Conservation (phyloP, 1,139 yeast species). For the Magnusiomyces fungicola region DNA sequence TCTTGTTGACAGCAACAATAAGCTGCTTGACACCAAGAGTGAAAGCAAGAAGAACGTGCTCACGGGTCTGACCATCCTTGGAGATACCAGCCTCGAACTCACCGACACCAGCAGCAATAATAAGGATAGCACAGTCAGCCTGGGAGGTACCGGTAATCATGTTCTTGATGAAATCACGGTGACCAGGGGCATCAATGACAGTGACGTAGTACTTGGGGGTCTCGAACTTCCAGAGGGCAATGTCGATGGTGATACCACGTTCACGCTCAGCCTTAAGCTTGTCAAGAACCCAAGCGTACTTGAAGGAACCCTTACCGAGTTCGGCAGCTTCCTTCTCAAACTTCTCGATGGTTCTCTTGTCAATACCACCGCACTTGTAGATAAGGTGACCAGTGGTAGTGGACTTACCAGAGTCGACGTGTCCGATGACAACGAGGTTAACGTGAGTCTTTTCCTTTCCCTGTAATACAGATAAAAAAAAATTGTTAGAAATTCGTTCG, state of each 20-base stretch:
- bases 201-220: slow-evolving; percentile 91
- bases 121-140: slow-evolving; percentile 88
- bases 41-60: slow-evolving; percentile 85
- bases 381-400: slow-evolving; percentile 99
- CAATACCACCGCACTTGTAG: slow-evolving; percentile 89
- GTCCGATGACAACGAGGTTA: slow-evolving; percentile 99
- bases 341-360: slow-evolving; percentile 98
- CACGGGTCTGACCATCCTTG: slow-evolving; percentile 91
- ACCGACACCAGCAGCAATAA: slow-evolving; percentile 89
- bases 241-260: slow-evolving; percentile 95
- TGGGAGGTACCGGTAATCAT: slow-evolving; percentile 93
- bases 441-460: slow-evolving; percentile 96
- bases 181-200: slow-evolving; percentile 93
- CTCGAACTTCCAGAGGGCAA: slow-evolving; percentile 94
- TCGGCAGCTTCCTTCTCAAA: slow-evolving; percentile 98
- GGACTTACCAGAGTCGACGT: slow-evolving; percentile 99
- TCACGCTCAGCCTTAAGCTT: slow-evolving; percentile 94
- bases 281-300: slow-evolving; percentile 97
- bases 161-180: slow-evolving; percentile 95
- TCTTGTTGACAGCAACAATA: slow-evolving; percentile 88
- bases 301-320: slow-evolving; percentile 97
- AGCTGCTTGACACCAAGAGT: slow-evolving; percentile 86
- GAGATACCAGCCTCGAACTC: slow-evolving; percentile 95
- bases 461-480: slow-evolving; percentile 26
- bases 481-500: slow-evolving; percentile 1